A percentile compares a stretch with the other conserved stretches of the same genome.
phyloP scores from a whole-genome alignment of 2,329 filamentous ascomycete genomes.

The Cladophialophora psammophila region DNA sequence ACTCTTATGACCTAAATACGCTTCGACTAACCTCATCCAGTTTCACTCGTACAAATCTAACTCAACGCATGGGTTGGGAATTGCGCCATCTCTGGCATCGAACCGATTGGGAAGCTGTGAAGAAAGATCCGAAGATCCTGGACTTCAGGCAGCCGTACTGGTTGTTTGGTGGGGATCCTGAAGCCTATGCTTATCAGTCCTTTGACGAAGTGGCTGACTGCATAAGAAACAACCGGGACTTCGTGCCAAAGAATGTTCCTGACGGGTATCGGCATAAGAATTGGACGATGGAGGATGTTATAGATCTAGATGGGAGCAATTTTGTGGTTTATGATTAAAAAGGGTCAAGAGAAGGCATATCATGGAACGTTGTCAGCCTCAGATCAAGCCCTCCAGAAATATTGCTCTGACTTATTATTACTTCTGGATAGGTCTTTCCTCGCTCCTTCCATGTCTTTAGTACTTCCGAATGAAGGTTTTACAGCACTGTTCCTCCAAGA shows the following conservation, averaged over 20 bases:
- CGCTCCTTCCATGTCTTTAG: too few species aligned
- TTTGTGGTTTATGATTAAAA: too few species aligned
- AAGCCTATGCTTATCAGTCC: conserved; percentile 54
- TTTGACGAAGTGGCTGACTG: conserved; percentile 40
- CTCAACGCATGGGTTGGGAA: conserved; percentile 34
- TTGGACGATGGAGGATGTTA: conserved; percentile 20
- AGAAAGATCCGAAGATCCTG: conserved; percentile 9
- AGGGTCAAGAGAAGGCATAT: too few species aligned
- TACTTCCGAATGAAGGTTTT: too few species aligned
- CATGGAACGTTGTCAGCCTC: too few species aligned
- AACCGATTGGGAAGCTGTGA: conserved; percentile 21
- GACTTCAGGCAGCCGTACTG: conserved; percentile 52
- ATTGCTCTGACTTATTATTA: too few species aligned
- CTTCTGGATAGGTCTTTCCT: too few species aligned
- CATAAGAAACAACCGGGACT: conserved; percentile 6
- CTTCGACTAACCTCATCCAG: not conserved
- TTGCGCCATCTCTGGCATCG: conserved; percentile 28
- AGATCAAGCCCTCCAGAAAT: too few species aligned
- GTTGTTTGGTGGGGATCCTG: conserved; percentile 59
- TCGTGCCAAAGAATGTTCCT: conserved; percentile 7
- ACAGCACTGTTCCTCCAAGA: too few species aligned
- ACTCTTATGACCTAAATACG: not conserved
- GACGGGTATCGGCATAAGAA: conserved; percentile 16
- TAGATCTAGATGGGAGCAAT: not conserved
- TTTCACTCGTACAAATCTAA: conserved; percentile 13